Conservation (phyloP, 2,329 filamentous ascomycete species). For the Westerdykella ornata region DNA sequence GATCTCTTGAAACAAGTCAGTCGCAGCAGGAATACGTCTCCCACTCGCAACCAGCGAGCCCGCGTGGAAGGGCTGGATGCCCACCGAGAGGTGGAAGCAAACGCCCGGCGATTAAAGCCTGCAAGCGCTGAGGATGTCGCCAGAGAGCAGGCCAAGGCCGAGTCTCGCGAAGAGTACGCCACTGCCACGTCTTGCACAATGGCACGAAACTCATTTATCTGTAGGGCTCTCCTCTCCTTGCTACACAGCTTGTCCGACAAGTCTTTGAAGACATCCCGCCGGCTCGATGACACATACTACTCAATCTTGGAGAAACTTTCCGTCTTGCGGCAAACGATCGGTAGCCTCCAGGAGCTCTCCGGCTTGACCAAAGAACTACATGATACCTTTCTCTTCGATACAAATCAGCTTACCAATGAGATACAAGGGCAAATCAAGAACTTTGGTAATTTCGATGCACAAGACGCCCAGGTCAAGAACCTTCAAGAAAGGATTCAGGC, state of each 20-base stretch:
- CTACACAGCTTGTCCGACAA: conserved; percentile 49
- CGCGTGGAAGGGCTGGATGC: conserved; percentile 16
- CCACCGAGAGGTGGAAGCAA: conserved; percentile 6
- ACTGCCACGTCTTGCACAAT: not conserved
- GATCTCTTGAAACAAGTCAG: conserved; percentile 36
- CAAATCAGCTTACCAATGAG: conserved; percentile 54
- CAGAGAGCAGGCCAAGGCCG: conserved; percentile 29
- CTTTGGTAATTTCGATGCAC: conserved; percentile 57
- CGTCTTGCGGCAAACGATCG: conserved; percentile 57
- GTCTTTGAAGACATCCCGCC: conserved; percentile 56
- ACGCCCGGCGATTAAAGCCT: conserved; percentile 17
- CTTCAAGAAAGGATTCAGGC: conserved; percentile 56
- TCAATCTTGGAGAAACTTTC: conserved; percentile 63
- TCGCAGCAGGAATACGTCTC: conserved; percentile 26
- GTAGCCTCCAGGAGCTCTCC: conserved; percentile 61
- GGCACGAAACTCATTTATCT: conserved; percentile 13
- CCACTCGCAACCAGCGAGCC: conserved; percentile 25
- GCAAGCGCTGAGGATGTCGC: conserved; percentile 38
- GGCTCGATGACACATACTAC: conserved; percentile 69
- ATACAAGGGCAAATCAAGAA: conserved; percentile 54
- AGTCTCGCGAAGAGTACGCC: conserved; percentile 36
- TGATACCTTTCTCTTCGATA: conserved; percentile 54
- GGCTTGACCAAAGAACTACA: conserved; percentile 54
- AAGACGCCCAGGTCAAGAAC: conserved; percentile 56
- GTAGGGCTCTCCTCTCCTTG: conserved; percentile 36